Evolutionary conservation across 1,139 yeast species (phyloP).

Genomic region (Protomyces arabidopsidicola): DNA sequence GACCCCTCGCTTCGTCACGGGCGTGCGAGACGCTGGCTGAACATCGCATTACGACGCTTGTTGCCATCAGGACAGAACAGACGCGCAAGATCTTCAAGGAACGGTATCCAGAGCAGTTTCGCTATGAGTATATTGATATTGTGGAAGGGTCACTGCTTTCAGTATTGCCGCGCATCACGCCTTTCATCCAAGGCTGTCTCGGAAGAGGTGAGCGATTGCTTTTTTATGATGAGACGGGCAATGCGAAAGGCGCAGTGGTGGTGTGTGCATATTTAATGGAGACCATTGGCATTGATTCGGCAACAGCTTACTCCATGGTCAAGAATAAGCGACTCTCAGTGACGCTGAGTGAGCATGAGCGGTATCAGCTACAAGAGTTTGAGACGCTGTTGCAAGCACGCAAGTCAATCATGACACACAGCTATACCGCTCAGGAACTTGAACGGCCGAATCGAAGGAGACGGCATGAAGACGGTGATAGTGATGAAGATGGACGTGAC

Average conservation of each 20-base stretch:
- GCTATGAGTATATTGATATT: slow-evolving; percentile 21
- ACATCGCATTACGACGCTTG: slow-evolving; percentile 10
- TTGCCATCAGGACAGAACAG: slow-evolving; percentile 11
- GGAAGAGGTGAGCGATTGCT: slow-evolving; percentile 5
- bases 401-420: slow-evolving; percentile 1
- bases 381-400: slow-evolving; percentile 22
- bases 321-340: slow-evolving; percentile 16
- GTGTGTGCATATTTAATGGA: slow-evolving; percentile 26
- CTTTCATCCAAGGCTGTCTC: slow-evolving; percentile 14
- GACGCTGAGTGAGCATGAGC: slow-evolving; percentile 10
- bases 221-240: slow-evolving; percentile 22
- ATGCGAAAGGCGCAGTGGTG: slow-evolving; percentile 16
- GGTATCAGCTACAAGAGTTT: slow-evolving; percentile 15
- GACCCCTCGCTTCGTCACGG: slow-evolving; percentile 21
- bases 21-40: slow-evolving; percentile 4
- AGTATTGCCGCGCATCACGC: slow-evolving; percentile 5
- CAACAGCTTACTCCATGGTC: slow-evolving; percentile 8
- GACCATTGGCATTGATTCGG: background rate
- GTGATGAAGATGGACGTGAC: background rate
- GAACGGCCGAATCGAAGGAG: slow-evolving; percentile 8
- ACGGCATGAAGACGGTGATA: background rate
- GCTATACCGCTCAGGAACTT: slow-evolving; percentile 9
- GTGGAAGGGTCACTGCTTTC: slow-evolving; percentile 12
- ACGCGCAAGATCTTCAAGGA: slow-evolving; percentile 18
- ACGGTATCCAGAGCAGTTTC: slow-evolving; percentile 11